phyloP scores from a whole-genome alignment of 306 rosid species.

The Prunus mume region DNA sequence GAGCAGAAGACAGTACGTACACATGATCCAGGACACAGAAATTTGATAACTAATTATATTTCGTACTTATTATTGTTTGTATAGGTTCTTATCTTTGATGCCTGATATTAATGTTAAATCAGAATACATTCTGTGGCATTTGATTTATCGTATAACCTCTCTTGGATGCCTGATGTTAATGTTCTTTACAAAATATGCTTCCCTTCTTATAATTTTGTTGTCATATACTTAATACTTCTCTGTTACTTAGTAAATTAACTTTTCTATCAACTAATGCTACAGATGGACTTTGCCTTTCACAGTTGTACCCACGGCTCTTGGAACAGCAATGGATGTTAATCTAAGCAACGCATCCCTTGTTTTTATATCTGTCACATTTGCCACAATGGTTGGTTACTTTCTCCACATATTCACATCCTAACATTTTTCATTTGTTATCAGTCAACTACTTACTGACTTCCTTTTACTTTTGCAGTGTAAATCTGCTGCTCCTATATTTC shows the following conservation, averaged over 20 bases:
- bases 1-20: neutral
- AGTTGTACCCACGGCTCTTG: conserved; percentile 99
- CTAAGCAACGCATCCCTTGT: conserved; percentile 98
- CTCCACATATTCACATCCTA: neutral
- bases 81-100: too few relatives aligned
- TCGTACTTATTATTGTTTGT: too few relatives aligned
- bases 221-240: conserved; percentile 12
- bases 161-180: conserved; percentile 2
- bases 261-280: conserved; percentile 98
- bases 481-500: conserved; percentile 98
- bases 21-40: neutral
- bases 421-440: conserved; percentile 14
- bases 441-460: conserved; percentile 22
- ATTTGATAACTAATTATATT: too few relatives aligned
- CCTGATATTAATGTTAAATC: neutral
- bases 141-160: neutral
- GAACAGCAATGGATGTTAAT: conserved; percentile 91
- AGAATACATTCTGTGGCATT: neutral
- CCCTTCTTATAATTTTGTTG: conserved; percentile 25
- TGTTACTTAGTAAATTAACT: conserved; percentile 55
- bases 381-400: conserved; percentile 87
- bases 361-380: conserved; percentile 92
- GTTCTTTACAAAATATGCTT: neutral
- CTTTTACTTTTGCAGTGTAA: conserved; percentile 72
- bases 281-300: conserved; percentile 99